Evolutionary conservation across 2,329 filamentous ascomycete genomes (phyloP).

Genomic region (Alternaria hordeiaustralica): DNA sequence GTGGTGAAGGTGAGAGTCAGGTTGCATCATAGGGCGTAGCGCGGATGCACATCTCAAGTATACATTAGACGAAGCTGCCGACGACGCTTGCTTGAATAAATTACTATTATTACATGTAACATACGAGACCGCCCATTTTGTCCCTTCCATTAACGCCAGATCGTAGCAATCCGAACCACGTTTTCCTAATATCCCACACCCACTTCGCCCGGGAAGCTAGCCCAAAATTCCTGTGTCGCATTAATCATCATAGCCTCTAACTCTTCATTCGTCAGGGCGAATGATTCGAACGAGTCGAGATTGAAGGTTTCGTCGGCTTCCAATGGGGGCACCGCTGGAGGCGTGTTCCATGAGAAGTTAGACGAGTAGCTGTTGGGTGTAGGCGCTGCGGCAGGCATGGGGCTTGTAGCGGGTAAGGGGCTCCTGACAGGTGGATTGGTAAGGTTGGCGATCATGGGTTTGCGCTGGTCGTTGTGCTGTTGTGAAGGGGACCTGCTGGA

Average conservation of each 20-base stretch:
- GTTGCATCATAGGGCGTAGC: neutral
- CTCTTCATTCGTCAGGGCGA: constrained; percentile 44
- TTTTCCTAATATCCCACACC: constrained; percentile 35
- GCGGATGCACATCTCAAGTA: neutral
- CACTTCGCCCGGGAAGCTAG: constrained; percentile 48
- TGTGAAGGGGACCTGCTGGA: constrained; percentile 9
- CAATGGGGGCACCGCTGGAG: constrained; percentile 31
- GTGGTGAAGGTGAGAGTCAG: neutral
- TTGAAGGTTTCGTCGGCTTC: constrained; percentile 44
- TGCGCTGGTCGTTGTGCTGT: constrained; percentile 11
- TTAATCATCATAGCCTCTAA: constrained; percentile 49
- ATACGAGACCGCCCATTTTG: neutral
- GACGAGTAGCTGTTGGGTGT: constrained; percentile 33
- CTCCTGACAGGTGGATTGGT: constrained; percentile 19
- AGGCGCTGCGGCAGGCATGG: constrained; percentile 27
- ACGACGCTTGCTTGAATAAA: neutral
- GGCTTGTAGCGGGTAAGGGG: constrained; percentile 20
- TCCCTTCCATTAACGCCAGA: neutral
- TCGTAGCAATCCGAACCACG: neutral
- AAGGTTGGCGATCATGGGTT: constrained; percentile 11
- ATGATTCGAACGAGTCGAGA: constrained; percentile 40
- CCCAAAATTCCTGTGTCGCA: constrained; percentile 51
- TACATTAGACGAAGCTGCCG: neutral
- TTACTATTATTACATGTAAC: neutral
- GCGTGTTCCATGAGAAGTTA: constrained; percentile 29